Evolutionary conservation across 768 basidiomycete species (phyloP).

Genomic region (Cyclocybe cylindracea): DNA sequence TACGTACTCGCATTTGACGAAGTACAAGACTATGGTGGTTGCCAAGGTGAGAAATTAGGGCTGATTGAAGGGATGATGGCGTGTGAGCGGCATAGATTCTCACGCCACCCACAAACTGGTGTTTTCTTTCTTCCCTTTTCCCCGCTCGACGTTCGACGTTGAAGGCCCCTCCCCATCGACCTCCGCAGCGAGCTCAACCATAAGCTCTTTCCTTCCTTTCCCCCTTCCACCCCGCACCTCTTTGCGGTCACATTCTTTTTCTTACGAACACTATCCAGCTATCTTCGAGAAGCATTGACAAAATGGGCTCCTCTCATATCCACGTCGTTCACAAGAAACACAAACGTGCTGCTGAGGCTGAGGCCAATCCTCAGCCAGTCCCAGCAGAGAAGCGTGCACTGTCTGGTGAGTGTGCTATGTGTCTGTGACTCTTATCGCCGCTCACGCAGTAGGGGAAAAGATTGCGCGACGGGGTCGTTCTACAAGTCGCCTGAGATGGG

Average conservation of each 20-base stretch:
- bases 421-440: not conserved
- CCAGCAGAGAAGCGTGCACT: slow-evolving; percentile 10
- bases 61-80: too few species aligned
- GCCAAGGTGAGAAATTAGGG: too few species aligned
- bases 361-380: not conserved
- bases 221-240: slow-evolving; percentile 11
- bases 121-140: too few species aligned
- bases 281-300: slow-evolving; percentile 5
- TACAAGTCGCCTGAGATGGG: slow-evolving; percentile 57
- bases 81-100: too few species aligned
- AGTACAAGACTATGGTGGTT: too few species aligned
- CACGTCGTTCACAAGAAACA: slow-evolving; percentile 14
- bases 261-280: too few species aligned
- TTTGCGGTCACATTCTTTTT: slow-evolving; percentile 22
- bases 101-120: too few species aligned
- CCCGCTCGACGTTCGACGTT: not conserved
- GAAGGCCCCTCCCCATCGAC: not conserved
- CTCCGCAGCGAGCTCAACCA: not conserved
- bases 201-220: slow-evolving; percentile 4
- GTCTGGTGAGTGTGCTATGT: too few species aligned
- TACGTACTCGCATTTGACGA: too few species aligned
- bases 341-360: not conserved
- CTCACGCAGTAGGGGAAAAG: slow-evolving; percentile 20
- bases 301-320: slow-evolving; percentile 18
- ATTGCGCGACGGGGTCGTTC: slow-evolving; percentile 60